Base-by-base conservation (phyloP, 345 rosid genomes). In the Eucalyptus tenuipes region DNA sequence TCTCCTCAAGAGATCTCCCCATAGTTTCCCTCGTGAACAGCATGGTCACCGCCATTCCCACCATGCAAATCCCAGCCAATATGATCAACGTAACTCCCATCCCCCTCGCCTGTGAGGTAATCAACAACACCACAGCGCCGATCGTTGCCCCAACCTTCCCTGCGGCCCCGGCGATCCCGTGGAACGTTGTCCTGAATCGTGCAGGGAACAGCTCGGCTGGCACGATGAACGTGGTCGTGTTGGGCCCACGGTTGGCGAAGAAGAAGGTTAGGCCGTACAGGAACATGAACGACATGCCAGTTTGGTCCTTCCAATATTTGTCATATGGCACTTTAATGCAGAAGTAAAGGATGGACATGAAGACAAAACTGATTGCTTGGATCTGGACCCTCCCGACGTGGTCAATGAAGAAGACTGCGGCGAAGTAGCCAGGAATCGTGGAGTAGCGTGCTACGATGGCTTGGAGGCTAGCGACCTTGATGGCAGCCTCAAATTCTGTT, bases 121-220 rank as follows among this genome's bases (percentile, higher is more conserved):
- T 93, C 57, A 91, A 81, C 59, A 96, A 92, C 49, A 93, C 95
- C 4, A 96, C 87, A 1, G 94, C 89, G 4, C 96, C 99, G 29
- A 94, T 90, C 47, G 6, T 49, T 0, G 97, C 99, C 8, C 99
- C 99, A 2, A 93, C 80, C 90, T 96, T 94, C 59, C 99, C 98
- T 13, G 86, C 20, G 1, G 99, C 97, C 59, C 95, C 95, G 2
- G 97, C 90, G n/a, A 96, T 92, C 49, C 96, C 99, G 17, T 96
- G 97, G 88, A 98, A 96, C 4, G 96, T 96, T 3, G 98, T 91
- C 89, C 97, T 91, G 49, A 96, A 94, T 89, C 97, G 91, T 2
- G 99, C 95, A 3, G 97, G 99, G 52, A 96, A 96, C 22, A 96
- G 95, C 84, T 96, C 97, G 1, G 98, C 98, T 0, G 97, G 99